These are phyloP conservation scores for Psidium friedrichsthalianum DNA, from an alignment of 345 rosid genomes.

Conservation along the genomic window DNA sequence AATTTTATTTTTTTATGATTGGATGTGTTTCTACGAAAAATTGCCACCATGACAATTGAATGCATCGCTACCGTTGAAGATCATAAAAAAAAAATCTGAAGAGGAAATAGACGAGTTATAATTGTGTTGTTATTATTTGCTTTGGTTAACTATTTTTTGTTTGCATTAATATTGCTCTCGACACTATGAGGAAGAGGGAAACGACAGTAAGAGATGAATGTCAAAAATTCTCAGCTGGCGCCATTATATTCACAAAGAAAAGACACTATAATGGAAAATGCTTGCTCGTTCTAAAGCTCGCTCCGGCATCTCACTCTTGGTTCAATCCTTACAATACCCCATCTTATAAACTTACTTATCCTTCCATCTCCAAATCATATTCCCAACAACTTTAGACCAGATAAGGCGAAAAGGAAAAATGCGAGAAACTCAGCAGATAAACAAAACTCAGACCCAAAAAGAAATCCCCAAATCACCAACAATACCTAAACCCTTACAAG, in stretches of 20 bases:
- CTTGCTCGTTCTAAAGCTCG: background rate
- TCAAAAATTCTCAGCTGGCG: background rate
- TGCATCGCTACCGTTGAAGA: too few relatives aligned
- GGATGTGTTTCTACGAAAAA: too few relatives aligned
- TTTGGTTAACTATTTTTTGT: too few relatives aligned
- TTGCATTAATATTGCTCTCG: background rate
- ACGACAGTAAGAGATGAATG: background rate
- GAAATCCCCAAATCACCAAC: background rate
- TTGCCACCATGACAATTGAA: too few relatives aligned
- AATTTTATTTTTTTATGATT: too few relatives aligned
- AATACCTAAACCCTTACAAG: background rate
- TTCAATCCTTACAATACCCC: background rate
- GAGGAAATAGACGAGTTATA: too few relatives aligned
- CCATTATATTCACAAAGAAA: background rate
- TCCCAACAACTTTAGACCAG: background rate
- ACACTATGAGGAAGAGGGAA: background rate
- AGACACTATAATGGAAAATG: background rate
- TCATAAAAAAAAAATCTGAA: too few relatives aligned
- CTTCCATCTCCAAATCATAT: background rate
- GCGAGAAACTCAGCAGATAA: background rate
- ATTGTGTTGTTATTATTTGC: too few relatives aligned
- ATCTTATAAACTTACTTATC: background rate
- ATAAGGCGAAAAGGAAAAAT: background rate
- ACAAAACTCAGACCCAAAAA: background rate
- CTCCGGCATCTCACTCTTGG: background rate